Conservation (phyloP, 139 green algal species). For the Auxenochlorella protothecoides region DNA sequence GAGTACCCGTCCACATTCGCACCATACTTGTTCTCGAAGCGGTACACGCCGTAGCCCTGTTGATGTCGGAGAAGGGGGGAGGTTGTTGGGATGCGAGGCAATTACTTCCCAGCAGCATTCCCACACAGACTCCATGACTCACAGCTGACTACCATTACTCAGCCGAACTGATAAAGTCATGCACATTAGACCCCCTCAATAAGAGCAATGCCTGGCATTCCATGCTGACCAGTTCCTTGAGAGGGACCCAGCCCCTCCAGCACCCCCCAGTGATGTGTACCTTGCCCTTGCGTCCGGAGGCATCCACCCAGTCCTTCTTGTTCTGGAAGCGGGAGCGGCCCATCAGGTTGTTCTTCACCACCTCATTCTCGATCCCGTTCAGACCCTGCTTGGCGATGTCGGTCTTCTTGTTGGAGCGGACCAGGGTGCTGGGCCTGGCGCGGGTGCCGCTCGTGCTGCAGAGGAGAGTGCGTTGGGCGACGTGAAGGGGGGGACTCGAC, state of each 20-base stretch:
- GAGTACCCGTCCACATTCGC: constrained; percentile 94
- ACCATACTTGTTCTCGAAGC: constrained; percentile 83
- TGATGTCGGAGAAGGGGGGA: background rate
- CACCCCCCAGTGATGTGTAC: background rate
- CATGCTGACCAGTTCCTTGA: background rate
- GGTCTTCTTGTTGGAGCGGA: constrained; percentile 65
- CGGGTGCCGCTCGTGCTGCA: constrained; percentile 5
- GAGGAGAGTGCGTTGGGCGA: background rate
- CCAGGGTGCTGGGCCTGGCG: constrained; percentile 18
- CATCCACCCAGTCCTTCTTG: constrained; percentile 78
- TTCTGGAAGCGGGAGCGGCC: constrained; percentile 59
- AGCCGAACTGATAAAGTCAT: background rate
- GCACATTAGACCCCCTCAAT: background rate
- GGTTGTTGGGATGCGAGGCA: background rate
- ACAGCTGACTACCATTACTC: too few species aligned
- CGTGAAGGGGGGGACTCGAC: background rate
- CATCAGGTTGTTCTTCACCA: constrained; percentile 75
- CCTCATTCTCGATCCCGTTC: constrained; percentile 60
- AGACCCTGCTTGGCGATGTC: constrained; percentile 78
- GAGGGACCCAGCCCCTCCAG: too few species aligned
- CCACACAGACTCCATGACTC: too few species aligned
- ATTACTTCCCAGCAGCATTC: too few species aligned
- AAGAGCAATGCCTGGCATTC: background rate
- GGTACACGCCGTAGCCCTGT: constrained; percentile 82
- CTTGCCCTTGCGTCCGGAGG: constrained; percentile 80